These are phyloP conservation scores for Dissophora globulifera DNA, from an alignment of 192 early-diverging fungal genomes.

Conservation along the genomic window DNA sequence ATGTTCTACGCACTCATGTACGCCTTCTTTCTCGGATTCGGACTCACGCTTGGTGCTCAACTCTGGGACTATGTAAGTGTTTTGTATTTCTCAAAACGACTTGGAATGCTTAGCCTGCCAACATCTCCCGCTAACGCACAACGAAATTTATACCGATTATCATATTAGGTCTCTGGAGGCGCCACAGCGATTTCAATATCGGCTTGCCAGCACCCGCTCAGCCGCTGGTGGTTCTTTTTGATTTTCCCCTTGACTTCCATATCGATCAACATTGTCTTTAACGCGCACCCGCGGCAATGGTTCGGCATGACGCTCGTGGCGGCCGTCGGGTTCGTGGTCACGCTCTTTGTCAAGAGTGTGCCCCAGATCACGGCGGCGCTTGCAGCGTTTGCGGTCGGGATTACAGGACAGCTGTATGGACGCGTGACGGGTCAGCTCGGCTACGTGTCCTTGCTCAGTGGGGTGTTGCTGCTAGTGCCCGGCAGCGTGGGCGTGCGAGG, in stretches of 20 bases:
- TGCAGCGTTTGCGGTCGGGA: conserved; percentile 51
- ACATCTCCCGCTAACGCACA: too few relatives aligned
- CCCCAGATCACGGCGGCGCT: conserved; percentile 32
- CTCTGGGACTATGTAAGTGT: conserved; percentile 49
- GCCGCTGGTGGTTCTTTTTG: conserved; percentile 51
- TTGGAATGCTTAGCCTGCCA: too few relatives aligned
- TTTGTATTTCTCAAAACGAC: not conserved
- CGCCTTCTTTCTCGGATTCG: conserved; percentile 56
- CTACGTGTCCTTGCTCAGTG: conserved; percentile 56
- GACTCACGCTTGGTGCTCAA: conserved; percentile 45
- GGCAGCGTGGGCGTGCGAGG: conserved; percentile 54
- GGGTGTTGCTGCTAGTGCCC: conserved; percentile 53
- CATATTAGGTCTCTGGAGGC: conserved; percentile 11
- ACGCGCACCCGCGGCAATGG: conserved; percentile 51
- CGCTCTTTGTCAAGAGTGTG: conserved; percentile 32
- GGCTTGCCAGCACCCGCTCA: conserved; percentile 43
- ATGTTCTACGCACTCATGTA: conserved; percentile 57
- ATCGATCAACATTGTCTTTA: conserved; percentile 58
- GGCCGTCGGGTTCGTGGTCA: conserved; percentile 47
- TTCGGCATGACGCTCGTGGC: conserved; percentile 50
- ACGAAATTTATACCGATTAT: too few relatives aligned
- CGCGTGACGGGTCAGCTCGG: conserved; percentile 48
- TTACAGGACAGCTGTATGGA: conserved; percentile 53
- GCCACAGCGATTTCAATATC: conserved; percentile 13
- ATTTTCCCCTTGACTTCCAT: conserved; percentile 46